Evolutionary conservation across 306 rosid genomes (phyloP), one percentile per base, ranked within the genome.

Genomic region (Canavalia gladiata): DNA sequence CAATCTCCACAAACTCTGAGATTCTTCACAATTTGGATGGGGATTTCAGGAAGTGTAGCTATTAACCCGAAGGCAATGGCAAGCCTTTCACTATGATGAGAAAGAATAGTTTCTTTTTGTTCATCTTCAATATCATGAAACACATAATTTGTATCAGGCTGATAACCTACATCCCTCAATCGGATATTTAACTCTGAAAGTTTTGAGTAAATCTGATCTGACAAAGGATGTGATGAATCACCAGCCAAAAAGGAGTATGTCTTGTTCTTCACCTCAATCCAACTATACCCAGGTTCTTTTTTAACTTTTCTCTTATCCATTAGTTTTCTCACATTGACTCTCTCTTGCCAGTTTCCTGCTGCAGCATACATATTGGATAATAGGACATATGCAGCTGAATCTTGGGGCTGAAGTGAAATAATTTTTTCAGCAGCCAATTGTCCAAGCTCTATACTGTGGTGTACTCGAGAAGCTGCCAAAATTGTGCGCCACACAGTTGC

Each of bases 1-100:
- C 98, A 92, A 60, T 94, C 98, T 72, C 96, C 97, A 83, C 98
- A 94, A 9, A 94, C 92, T 79, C 97, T 87, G 34, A 94, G 94
- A 83, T 94, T 94, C 83, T 94, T 94, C 76, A 88, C 87, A 81
- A 94, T 87, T 54, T 92, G 98, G 72, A 92, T 85, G 3, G 94
- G 82, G 63, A 92, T 79, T 80, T 89, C 89, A 13, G 90, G 89
- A 80, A 72, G 83, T 67, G 91, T 88, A 75, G 94, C 80, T 68
- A 92, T 91, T 86, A 94, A 86, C 55, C 98, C 98, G 68, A 87
- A 94, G 70, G 97, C 97, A 84, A 94, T 75, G 45, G 98, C 98
- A 75, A 94, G 58, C 86, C 97, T 94, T 74, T 94, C 98, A 84
- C 98, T 94, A 72, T 94, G 98, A 43, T 86, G 91, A 84, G 92